Evolutionary conservation across 768 basidiomycete species (phyloP).

Genomic region (Daedaleopsis nitida): DNA sequence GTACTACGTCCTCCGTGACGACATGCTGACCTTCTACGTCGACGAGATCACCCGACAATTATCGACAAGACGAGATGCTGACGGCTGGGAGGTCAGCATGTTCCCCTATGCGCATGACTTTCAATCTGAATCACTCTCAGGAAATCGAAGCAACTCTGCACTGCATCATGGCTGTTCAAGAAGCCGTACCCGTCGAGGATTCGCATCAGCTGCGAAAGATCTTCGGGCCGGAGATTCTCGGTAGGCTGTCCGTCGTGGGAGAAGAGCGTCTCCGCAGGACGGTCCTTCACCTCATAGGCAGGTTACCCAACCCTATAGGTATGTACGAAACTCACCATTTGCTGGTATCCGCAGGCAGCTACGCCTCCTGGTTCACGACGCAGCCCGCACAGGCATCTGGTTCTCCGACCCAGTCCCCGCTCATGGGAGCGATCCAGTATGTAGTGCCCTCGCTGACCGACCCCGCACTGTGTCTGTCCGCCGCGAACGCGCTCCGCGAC

Average conservation of each 20-base stretch:
- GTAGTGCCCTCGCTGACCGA: constrained; percentile 74
- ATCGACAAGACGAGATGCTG: constrained; percentile 40
- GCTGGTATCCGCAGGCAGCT: constrained; percentile 51
- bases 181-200: constrained; percentile 71
- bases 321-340: neutral
- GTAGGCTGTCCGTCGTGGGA: constrained; percentile 64
- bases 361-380: constrained; percentile 79
- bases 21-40: constrained; percentile 76
- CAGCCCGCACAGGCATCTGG: constrained; percentile 36
- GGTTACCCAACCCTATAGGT: constrained; percentile 15
- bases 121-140: constrained; percentile 37
- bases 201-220: constrained; percentile 58
- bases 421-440: constrained; percentile 68
- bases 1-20: constrained; percentile 84
- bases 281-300: constrained; percentile 74
- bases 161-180: constrained; percentile 84
- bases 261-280: constrained; percentile 72
- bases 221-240: constrained; percentile 74
- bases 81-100: constrained; percentile 73
- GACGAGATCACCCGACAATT: constrained; percentile 62
- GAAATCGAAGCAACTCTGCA: constrained; percentile 86
- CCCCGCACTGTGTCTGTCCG: constrained; percentile 61
- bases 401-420: constrained; percentile 40
- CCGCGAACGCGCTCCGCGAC: constrained; percentile 82
- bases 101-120: neutral